Evolutionary conservation across 768 basidiomycete species (phyloP), one percentile per base, ranked within the genome.

Genomic region (Amanita pseudoporphyria): DNA sequence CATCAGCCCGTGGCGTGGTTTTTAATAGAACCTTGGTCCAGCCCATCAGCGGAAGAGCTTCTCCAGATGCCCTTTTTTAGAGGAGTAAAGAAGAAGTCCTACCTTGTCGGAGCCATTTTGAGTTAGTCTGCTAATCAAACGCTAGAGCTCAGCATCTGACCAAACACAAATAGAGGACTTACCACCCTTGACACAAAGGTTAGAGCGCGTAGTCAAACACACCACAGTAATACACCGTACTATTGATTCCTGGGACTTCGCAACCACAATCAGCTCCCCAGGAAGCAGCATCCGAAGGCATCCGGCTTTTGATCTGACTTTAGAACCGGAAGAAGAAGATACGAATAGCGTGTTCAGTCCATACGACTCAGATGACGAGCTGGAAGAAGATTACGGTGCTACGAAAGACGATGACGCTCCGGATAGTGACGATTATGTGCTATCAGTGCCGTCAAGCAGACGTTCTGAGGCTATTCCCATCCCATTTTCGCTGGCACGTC

Each of bases 201-300:
- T 89, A 65, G 87, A 91, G 64, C 79, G 85, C 10, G 70, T 62
- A 44, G 61, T 65, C 10, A 70, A 65, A 10, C 64, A 62, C 38
- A 26, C 6, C 32, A 48, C 66, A 28, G 53, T 59, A 36, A 65
- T 64, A 4, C 60, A 70, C 38, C 69, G 68, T 39, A 82, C 86
- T 9, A 65, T 82, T 48, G 87, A 85, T 48, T 88, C 87, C 3
- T 91, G 87, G 87, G 87, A 91, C 60, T 91, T 91, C 62, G 61
- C 73, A 19, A 68, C 76, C 0, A 77, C 74, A 9, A 51, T 72
- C 9, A 61, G 69, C 52, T 71, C 73, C 9, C 49, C 49, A n/a
- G 40, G 40, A 6, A 50, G 41, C 24, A 50, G 49, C 22, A 21
- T 50, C 28, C 39, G 49, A 24, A 42, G 49, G 18, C 40, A 21